These are phyloP conservation scores for Tetrapisispora arboricola DNA, from an alignment of 805 yeast genomes.

Conservation along the genomic window DNA sequence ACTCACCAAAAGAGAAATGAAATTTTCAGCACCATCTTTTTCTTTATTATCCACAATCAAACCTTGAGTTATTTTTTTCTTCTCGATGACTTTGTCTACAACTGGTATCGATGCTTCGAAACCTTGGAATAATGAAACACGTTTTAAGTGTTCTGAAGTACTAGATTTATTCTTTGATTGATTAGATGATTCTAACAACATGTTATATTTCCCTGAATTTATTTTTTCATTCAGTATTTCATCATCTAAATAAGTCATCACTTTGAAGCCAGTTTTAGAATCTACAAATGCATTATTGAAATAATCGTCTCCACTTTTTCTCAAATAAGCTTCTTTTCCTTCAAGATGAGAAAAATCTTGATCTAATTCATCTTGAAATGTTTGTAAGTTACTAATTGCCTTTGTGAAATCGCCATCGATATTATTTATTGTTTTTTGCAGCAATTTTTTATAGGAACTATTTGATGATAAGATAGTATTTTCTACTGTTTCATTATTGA, in stretches of 20 bases:
- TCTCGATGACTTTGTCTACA: slow-evolving; percentile 35
- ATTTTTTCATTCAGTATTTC: slow-evolving; percentile 51
- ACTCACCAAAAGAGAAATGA: slow-evolving; percentile 7
- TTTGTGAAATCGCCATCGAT: slow-evolving; percentile 13
- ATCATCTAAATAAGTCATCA: slow-evolving; percentile 47
- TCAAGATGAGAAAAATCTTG: slow-evolving; percentile 10
- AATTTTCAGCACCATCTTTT: slow-evolving; percentile 9
- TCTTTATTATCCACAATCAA: background rate
- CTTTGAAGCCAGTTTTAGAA: slow-evolving; percentile 37
- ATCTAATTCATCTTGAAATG: slow-evolving; percentile 5
- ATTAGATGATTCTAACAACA: background rate
- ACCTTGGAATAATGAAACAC: slow-evolving; percentile 57
- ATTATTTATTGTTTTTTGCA: slow-evolving; percentile 21
- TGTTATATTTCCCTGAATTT: slow-evolving; percentile 5
- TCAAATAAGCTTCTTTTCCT: slow-evolving; percentile 19
- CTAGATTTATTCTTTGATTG: background rate
- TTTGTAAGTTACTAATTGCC: slow-evolving; percentile 3
- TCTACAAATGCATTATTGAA: slow-evolving; percentile 30
- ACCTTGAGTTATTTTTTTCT: background rate
- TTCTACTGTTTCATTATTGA: slow-evolving; percentile 33
- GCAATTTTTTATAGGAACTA: slow-evolving; percentile 23
- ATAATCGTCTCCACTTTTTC: slow-evolving; percentile 27
- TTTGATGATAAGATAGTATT: slow-evolving; percentile 26
- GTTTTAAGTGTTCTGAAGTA: slow-evolving; percentile 5
- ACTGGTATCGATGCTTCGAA: slow-evolving; percentile 51